Percentiles rank a stretch among this genome's conserved stretches.
phyloP scores from a whole-genome alignment of 2,329 filamentous ascomycete genomes.

The Xylaria sp. region DNA sequence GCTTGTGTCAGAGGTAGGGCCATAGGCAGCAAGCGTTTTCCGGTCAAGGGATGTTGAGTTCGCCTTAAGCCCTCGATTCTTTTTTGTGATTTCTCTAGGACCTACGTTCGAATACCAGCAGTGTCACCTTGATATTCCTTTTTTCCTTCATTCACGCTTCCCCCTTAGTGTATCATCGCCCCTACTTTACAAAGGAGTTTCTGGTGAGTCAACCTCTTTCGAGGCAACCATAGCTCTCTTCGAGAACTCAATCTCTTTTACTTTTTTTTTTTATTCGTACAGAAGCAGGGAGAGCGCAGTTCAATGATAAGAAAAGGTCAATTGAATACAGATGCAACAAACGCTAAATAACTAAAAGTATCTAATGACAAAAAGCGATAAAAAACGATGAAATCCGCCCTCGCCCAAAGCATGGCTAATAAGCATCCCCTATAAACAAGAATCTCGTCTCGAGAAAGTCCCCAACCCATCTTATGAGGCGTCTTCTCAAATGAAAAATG shows the following conservation, averaged over 20 bases:
- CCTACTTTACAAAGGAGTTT: no score
- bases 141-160: no score
- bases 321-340: conserved; percentile 22
- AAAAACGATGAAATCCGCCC: no score
- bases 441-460: background rate
- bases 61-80: background rate
- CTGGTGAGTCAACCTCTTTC: no score
- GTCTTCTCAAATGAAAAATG: conserved; percentile 2
- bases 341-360: conserved; percentile 11
- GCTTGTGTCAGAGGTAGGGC: background rate
- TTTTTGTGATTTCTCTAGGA: background rate
- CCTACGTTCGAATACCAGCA: background rate
- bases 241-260: background rate
- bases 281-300: background rate
- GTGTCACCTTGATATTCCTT: background rate
- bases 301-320: background rate
- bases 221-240: no score
- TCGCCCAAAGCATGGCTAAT: background rate
- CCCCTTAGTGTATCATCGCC: no score
- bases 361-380: conserved; percentile 12
- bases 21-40: background rate
- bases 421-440: background rate
- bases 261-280: background rate
- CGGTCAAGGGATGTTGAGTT: background rate
- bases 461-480: conserved; percentile 4